A percentile compares a stretch with the other conserved stretches of the same genome.
These are phyloP conservation scores for Colletotrichum endophyticum DNA, from an alignment of 2,329 filamentous ascomycete genomes.

Conservation along the genomic window DNA sequence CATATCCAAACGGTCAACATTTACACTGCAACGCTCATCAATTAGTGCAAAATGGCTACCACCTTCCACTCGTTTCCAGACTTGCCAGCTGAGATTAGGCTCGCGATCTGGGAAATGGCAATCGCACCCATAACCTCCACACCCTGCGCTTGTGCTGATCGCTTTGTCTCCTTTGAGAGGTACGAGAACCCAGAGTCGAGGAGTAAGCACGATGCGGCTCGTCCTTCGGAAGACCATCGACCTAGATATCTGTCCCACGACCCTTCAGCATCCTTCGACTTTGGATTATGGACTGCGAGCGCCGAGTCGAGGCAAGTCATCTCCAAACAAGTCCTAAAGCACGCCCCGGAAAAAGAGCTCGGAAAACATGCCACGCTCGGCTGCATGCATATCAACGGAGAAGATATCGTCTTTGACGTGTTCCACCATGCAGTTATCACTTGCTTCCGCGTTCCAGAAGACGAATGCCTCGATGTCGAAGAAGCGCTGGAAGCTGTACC, in stretches of 20 bases:
- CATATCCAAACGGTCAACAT: too few species aligned
- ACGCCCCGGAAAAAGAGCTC: background rate
- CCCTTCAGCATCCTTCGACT: background rate
- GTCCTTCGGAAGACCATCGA: background rate
- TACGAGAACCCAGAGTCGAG: background rate
- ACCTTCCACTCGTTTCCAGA: rapidly evolving
- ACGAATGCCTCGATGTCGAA: background rate
- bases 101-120: background rate
- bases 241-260: rapidly evolving
- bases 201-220: background rate
- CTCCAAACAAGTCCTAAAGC: background rate
- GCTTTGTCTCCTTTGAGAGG: rapidly evolving
- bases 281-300: background rate
- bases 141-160: background rate
- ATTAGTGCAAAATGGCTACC: background rate
- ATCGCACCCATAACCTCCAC: background rate
- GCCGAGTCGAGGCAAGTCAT: background rate
- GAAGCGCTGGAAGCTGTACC: background rate
- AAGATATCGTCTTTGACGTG: background rate
- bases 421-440: background rate
- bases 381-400: background rate
- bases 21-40: too few species aligned
- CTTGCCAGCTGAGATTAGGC: background rate
- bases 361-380: background rate
- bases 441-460: background rate